Percentiles rank a stretch among this genome's conserved stretches.
phyloP scores from a whole-genome alignment of 345 rosid species.

The Anastatica hierochuntica region DNA sequence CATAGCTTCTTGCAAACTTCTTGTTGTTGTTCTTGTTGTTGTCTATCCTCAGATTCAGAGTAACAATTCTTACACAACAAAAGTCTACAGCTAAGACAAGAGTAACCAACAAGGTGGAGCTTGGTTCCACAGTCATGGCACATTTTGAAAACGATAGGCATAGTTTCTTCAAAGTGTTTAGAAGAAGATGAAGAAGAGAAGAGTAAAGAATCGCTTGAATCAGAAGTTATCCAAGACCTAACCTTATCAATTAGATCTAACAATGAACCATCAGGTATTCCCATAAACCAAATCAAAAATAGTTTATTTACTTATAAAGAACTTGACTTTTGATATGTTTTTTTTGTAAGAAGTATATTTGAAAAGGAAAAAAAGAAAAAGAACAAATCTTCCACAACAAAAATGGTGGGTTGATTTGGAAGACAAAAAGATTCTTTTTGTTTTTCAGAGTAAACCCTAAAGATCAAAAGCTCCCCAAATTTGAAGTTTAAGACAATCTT shows the following conservation, averaged over 20 bases:
- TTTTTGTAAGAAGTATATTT: neutral
- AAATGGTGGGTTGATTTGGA: conserved; percentile 45
- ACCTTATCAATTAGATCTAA: conserved; percentile 62
- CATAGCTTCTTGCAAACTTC: conserved; percentile 39
- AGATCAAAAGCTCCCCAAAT: conserved; percentile 1
- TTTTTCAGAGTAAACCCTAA: conserved; percentile 21
- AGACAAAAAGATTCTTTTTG: conserved; percentile 18
- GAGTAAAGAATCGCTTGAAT: conserved; percentile 45
- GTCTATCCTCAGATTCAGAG: conserved; percentile 8
- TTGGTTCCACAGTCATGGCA: conserved; percentile 43
- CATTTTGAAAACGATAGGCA: conserved; percentile 38
- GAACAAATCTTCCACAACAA: conserved; percentile 47
- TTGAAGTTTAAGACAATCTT: neutral
- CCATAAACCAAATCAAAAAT: conserved; percentile 42
- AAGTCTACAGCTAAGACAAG: conserved; percentile 55
- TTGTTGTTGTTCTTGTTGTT: too few species aligned
- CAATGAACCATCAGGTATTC: conserved; percentile 61
- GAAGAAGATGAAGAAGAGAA: too few species aligned
- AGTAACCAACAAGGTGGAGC: conserved; percentile 25
- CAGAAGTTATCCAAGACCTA: too few species aligned
- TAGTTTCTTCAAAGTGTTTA: conserved; percentile 24
- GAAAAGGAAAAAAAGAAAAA: conserved; percentile 1
- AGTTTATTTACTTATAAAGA: conserved; percentile 15
- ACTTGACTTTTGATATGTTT: conserved; percentile 11
- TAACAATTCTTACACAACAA: conserved; percentile 52